Conservation (phyloP, 2,329 filamentous ascomycete species). For the Pseudovirgaria hyperparasitica region DNA sequence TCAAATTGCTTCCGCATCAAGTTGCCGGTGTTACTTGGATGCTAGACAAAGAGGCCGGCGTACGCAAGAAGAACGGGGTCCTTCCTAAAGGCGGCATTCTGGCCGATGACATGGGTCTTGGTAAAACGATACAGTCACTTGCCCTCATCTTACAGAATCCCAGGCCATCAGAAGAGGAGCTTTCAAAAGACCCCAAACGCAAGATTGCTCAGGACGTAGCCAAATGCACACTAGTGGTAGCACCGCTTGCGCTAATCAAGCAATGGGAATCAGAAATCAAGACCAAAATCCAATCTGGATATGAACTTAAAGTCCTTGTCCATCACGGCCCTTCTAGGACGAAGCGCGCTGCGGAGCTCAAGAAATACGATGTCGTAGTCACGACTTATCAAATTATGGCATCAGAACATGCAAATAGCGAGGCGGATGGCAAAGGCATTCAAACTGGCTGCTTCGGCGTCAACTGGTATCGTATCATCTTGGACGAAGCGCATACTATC, state of each 20-base stretch:
- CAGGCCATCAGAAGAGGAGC: slow-evolving; percentile 43
- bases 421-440: slow-evolving; percentile 44
- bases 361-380: slow-evolving; percentile 84
- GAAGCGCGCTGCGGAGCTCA: slow-evolving; percentile 63
- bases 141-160: slow-evolving; percentile 75
- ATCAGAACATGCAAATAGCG: slow-evolving; percentile 69
- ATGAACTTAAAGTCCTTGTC: slow-evolving; percentile 67
- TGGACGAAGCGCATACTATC: slow-evolving; percentile 96
- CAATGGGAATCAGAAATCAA: slow-evolving; percentile 95
- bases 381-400: slow-evolving; percentile 95
- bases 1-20: slow-evolving; percentile 86
- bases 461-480: slow-evolving; percentile 88
- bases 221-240: slow-evolving; percentile 80
- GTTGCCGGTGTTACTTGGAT: slow-evolving; percentile 93
- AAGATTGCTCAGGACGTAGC: slow-evolving; percentile 57
- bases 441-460: slow-evolving; percentile 81
- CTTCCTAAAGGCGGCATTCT: slow-evolving; percentile 88
- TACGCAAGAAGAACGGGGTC: slow-evolving; percentile 62
- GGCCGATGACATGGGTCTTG: slow-evolving; percentile 93
- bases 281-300: slow-evolving; percentile 58
- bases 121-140: slow-evolving; percentile 92
- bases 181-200: slow-evolving; percentile 40
- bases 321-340: slow-evolving; percentile 83
- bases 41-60: slow-evolving; percentile 79
- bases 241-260: slow-evolving; percentile 83